Conservation (phyloP, 1,284 basidiomycete species). For the Mrakiaceae sp. region DNA sequence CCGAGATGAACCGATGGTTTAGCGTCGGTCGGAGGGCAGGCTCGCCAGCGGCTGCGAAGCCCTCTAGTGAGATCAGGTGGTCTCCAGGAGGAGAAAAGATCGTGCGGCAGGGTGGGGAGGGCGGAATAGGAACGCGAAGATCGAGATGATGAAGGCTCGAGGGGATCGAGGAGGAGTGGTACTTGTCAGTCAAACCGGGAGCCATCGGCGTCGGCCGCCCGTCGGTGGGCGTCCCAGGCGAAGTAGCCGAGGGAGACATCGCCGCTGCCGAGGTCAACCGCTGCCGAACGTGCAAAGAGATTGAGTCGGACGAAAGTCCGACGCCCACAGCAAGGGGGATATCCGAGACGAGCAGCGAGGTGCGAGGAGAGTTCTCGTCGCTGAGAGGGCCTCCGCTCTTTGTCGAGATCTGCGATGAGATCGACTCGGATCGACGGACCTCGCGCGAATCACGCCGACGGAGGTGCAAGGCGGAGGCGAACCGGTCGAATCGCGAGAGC, state of each 20-base stretch:
- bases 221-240: not conserved
- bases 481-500: not conserved
- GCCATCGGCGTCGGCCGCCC: not conserved
- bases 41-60: not conserved
- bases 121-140: not conserved
- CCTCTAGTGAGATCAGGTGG: not conserved
- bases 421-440: slow-evolving; percentile 3
- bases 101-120: not conserved
- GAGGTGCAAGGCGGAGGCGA: slow-evolving; percentile 12
- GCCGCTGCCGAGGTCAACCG: not conserved
- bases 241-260: not conserved
- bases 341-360: not conserved
- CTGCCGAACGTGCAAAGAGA: not conserved
- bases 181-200: not conserved
- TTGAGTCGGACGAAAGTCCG: not conserved
- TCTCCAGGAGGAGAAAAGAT: not conserved
- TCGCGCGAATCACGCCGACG: slow-evolving; percentile 6
- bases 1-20: not conserved
- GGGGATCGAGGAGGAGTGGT: not conserved
- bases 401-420: slow-evolving; percentile 6
- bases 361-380: not conserved
- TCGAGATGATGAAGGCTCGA: not conserved
- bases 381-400: not conserved
- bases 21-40: not conserved
- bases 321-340: not conserved